Base-by-base conservation (phyloP, 805 yeast genomes). In the Kodamaea fukazawae region DNA sequence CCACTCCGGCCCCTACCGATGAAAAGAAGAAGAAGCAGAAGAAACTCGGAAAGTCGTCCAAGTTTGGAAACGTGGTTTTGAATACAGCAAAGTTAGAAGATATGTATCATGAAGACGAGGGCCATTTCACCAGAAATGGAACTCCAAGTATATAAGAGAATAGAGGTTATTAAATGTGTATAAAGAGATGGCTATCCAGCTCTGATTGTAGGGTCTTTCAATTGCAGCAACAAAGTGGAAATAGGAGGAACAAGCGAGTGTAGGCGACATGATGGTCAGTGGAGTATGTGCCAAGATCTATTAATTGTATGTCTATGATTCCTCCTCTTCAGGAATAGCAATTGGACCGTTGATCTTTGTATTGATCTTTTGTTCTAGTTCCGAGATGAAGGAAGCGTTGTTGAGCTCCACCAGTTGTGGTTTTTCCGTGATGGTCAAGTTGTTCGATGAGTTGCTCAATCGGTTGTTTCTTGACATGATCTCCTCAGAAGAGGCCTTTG, bases 111-210 rank as follows among this genome's bases (percentile, higher is more conserved):
- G 48, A 67, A 58, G 60, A 59, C 9, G 81, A 75, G 50, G 79
- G 77, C 9, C 65, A 68, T 43, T 72, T 73, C 51, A 57, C 67
- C 2, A 60, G 61, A 16, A 55, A 50, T 25, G 57, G 46, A 17
- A 61, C 69, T 6, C 62, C 65, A 18, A 34, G 30, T 26, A 29
- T 39, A 23, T 39, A 30, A 16, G 14, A 14, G 58, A 9, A 58
- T 59, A 46, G 49, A 32, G 15, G 36, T 16, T 20, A 20, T 20
- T 20, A n/a, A n/a, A n/a, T n/a, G n/a, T n/a, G n/a, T n/a, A 20
- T 20, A 8, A 20, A 20, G 23, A 20, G 23, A 20, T 20, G n/a
- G n/a, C n/a, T n/a, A n/a, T n/a, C n/a, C n/a, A n/a, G n/a, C n/a
- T n/a, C n/a, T n/a, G n/a, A n/a, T n/a, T n/a, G n/a, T n/a, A n/a